Conservation (phyloP, 73 alveolate genomes). For the Paramecium caudatum region DNA sequence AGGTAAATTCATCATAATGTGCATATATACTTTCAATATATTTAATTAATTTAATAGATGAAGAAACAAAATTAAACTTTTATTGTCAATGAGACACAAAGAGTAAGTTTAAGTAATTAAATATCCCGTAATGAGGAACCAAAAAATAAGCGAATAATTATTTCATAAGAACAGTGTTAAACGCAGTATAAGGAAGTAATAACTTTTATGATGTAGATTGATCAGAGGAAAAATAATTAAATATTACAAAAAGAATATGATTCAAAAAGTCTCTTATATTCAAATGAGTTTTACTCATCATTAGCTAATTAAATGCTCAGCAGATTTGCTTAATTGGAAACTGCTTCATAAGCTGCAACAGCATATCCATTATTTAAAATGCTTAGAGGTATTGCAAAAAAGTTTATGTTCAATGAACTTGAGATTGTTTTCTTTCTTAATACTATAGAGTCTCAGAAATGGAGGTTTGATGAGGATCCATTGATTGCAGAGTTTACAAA, state of each 20-base stretch:
- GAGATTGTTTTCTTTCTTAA: constrained; percentile 70
- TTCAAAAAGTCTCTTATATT: constrained; percentile 46
- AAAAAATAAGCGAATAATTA: neutral
- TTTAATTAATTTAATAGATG: constrained; percentile 2
- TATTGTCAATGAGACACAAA: neutral
- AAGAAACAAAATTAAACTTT: neutral
- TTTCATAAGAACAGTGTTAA: neutral
- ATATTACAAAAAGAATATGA: constrained; percentile 62
- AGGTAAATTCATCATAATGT: neutral
- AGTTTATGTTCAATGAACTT: constrained; percentile 72
- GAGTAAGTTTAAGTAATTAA: neutral
- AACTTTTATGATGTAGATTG: neutral
- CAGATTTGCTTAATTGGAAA: constrained; percentile 64
- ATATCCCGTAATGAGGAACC: neutral
- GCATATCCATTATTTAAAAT: constrained; percentile 73
- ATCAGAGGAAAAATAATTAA: neutral
- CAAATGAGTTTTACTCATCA: constrained; percentile 65
- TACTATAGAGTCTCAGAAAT: constrained; percentile 53
- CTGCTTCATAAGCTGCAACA: constrained; percentile 68
- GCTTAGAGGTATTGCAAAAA: constrained; percentile 68
- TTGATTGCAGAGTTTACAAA: constrained; percentile 19
- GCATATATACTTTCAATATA: no score
- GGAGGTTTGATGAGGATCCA: constrained; percentile 73
- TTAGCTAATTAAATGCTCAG: constrained; percentile 56
- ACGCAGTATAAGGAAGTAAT: neutral